Evolutionary conservation across 768 basidiomycete species (phyloP).

Genomic region (Psilocybe subaeruginosa): DNA sequence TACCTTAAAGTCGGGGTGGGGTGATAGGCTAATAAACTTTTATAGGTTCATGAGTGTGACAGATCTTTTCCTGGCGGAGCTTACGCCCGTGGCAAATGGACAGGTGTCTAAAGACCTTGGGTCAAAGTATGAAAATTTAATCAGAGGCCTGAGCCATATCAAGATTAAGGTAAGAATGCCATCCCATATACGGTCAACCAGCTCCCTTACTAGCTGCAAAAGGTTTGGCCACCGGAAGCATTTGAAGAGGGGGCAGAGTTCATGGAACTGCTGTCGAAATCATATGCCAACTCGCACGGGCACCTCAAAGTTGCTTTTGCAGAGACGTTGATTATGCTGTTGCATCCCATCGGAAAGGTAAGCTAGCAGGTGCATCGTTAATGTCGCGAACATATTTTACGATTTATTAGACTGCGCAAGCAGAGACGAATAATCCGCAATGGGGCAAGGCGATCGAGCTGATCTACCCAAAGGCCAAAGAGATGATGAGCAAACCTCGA

Average conservation of each 20-base stretch:
- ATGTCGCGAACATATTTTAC: constrained; percentile 5
- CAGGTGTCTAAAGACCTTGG: constrained; percentile 83
- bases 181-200: neutral
- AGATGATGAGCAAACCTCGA: constrained; percentile 85
- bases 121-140: constrained; percentile 80
- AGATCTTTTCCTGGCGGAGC: constrained; percentile 84
- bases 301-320: constrained; percentile 85
- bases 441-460: constrained; percentile 92
- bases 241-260: constrained; percentile 96
- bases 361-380: constrained; percentile 6
- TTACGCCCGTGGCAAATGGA: constrained; percentile 72
- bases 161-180: constrained; percentile 68
- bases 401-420: constrained; percentile 77
- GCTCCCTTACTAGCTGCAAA: neutral
- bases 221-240: constrained; percentile 94
- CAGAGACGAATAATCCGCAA: constrained; percentile 92
- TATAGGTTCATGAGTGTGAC: constrained; percentile 88
- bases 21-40: neutral
- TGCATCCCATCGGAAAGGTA: constrained; percentile 92
- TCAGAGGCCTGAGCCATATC: constrained; percentile 80
- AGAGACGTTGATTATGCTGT: constrained; percentile 71
- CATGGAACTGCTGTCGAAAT: constrained; percentile 79
- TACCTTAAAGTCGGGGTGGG: neutral
- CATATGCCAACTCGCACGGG: constrained; percentile 85
- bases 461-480: constrained; percentile 80